Evolutionary conservation across 2,329 filamentous ascomycete species (phyloP), one percentile per base, ranked within the genome.

Genomic region (Bipolaris bicolor): DNA sequence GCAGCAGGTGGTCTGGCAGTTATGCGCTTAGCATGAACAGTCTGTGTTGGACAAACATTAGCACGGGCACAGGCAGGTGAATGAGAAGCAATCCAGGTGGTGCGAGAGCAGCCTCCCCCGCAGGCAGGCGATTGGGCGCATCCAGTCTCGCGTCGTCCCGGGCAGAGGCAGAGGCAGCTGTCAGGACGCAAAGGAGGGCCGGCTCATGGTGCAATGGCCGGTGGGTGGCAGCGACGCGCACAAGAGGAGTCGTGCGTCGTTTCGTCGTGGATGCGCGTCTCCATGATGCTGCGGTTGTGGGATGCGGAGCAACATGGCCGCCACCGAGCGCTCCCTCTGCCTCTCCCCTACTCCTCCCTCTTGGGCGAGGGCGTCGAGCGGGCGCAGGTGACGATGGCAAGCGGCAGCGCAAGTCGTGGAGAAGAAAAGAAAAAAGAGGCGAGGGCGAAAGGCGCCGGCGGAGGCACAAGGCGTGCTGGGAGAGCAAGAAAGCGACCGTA

Each of bases 141-240:
- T 64, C 63, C 24, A 64, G 26, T 29, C 7, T 29, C 26, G 26
- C 69, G 64, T 69, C 69, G 60, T 60, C 60, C 60, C 68, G 74
- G 75, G 75, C 69, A 60, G 67, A 76, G 74, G 65, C 58, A 66
- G 68, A 76, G 74, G 65, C 58, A 66, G 68, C 72, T 74, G 74
- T 75, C 72, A 76, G 64, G 66, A 62, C 71, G 72, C 62, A 60
- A 71, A 68, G 60, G 57, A 66, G 61, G 57, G 54, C 47, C 54
- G 62, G 69, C 60, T 66, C 58, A 70, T 70, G 62, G 65, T 66
- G 67, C 62, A 57, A 62, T 63, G 41, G 49, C 18, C 39, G 55
- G 55, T 58, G 58, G 60, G 60, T 61, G 34, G 66, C 55, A 56
- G 52, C n/a, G 56, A 57, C 67, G 66, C 41, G 63, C 62, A 75